phyloP scores from a whole-genome alignment of 106 monocot genomes.

The Dendrobium nobile region DNA sequence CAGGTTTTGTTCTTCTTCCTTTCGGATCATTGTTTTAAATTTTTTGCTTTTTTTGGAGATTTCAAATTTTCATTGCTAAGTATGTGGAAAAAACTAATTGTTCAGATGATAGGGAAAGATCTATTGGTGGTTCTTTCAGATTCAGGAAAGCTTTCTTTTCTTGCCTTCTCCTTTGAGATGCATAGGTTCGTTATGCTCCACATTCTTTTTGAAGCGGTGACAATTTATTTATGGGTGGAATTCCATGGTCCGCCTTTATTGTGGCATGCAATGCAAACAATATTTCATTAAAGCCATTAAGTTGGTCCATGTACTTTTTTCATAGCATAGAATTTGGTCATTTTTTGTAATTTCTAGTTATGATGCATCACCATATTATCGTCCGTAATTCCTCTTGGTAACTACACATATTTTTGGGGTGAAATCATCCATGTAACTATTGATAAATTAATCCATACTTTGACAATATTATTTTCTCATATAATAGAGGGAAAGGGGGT shows the following conservation, averaged over 20 bases:
- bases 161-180: slow-evolving; percentile 67
- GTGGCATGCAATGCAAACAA: background rate
- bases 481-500: background rate
- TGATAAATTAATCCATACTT: background rate
- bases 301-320: background rate
- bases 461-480: background rate
- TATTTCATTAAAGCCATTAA: background rate
- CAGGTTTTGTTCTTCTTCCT: slow-evolving; percentile 31
- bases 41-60: background rate
- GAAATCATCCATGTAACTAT: background rate
- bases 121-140: slow-evolving; percentile 85
- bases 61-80: slow-evolving; percentile 3
- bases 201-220: background rate
- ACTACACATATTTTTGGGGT: background rate
- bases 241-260: background rate
- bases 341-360: background rate
- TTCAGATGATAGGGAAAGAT: slow-evolving; percentile 67
- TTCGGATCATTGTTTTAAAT: background rate
- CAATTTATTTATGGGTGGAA: background rate
- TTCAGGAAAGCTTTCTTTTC: slow-evolving; percentile 86
- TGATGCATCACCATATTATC: background rate
- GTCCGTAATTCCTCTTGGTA: background rate
- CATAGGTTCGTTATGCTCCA: slow-evolving; percentile 50
- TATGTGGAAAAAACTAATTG: background rate
- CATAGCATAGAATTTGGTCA: background rate